These are phyloP conservation scores for Phytopythium mirpurense DNA, from an alignment of 352 stramenopile species.

Conservation along the genomic window DNA sequence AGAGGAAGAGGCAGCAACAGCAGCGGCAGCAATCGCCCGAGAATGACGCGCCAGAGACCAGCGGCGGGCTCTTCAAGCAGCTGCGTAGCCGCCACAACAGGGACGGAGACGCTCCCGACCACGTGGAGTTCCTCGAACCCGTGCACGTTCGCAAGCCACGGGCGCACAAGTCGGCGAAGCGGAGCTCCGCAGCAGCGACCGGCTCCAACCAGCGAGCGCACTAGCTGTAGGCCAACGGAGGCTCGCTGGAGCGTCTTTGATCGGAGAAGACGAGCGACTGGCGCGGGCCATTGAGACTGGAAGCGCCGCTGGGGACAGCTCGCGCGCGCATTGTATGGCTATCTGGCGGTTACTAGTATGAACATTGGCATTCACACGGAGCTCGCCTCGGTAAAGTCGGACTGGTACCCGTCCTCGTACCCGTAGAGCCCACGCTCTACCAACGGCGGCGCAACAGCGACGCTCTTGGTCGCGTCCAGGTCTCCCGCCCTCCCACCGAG, in stretches of 20 bases:
- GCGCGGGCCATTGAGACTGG: no score
- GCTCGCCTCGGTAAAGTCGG: slow-evolving; percentile 18
- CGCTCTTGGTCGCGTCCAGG: neutral
- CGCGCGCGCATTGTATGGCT: neutral
- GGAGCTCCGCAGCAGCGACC: slow-evolving; percentile 2
- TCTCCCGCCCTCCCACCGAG: neutral
- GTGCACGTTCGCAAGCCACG: slow-evolving; percentile 35
- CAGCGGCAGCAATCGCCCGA: slow-evolving; percentile 9
- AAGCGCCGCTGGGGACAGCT: no score
- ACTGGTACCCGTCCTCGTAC: slow-evolving; percentile 15
- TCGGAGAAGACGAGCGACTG: neutral
- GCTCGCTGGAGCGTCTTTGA: neutral
- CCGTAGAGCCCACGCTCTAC: neutral
- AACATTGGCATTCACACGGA: neutral
- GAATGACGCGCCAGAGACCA: neutral
- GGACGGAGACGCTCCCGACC: slow-evolving; percentile 11
- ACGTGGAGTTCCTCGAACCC: slow-evolving; percentile 53
- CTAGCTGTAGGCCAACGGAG: slow-evolving; percentile 4
- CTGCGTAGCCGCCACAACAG: slow-evolving; percentile 23
- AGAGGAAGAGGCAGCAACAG: slow-evolving; percentile 20
- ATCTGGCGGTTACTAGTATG: neutral
- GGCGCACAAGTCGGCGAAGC: slow-evolving; percentile 11
- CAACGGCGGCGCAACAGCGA: neutral
- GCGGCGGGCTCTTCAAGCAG: slow-evolving; percentile 23
- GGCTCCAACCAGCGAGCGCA: slow-evolving; percentile 12